Base-by-base conservation (phyloP, 2,329 filamentous ascomycete genomes). In the Fusarium ramigenum region DNA sequence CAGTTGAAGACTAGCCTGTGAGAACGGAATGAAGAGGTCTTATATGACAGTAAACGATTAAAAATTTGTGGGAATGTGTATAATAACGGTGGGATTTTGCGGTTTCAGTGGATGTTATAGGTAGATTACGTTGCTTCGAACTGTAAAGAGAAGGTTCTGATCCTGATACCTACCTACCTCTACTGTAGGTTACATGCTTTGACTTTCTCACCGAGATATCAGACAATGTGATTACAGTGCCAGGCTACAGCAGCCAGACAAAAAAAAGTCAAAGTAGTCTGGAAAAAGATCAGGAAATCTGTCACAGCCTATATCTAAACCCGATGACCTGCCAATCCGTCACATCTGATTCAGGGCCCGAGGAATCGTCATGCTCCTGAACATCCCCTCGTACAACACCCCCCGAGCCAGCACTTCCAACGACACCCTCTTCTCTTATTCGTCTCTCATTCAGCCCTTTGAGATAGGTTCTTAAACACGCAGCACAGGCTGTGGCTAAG, bases 301-400 rank as follows among this genome's bases (percentile, higher is more conserved):
- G 9, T 37, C 9, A 60, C 28, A 87, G 75, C 34, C 89, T 84
- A 79, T 91, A 91, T 46, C 88, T 84, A 69, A 91, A 91, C 0
- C 89, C 89, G 23, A 84, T 78, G 2, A 85, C 89, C 42, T 89
- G 85, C 86, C 87, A 90, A 74, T 91, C 89, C 4, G 89, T 91
- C 5, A 87, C 79, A 77, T 89, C 87, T 63, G 88, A 87, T 65
- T 87, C 86, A 79, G 79, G 69, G 32, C 78, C 78, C 7, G 23
- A 18, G 82, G 75, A 23, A 75, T 64, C 83, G 83, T 2, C 23
- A 6, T 36, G 21, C 16, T 42, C 47, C 19, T 34, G 46, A 40
- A 9, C 15, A 18, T 81, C 81, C 11, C 79, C 79, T 3, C 80
- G 81, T 7, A 85, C 82, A 2, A 80, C 81, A 2, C 84, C 85